These are phyloP conservation scores for Fusarium goolgardi DNA, from an alignment of 2,329 filamentous ascomycete genomes.

Conservation along the genomic window DNA sequence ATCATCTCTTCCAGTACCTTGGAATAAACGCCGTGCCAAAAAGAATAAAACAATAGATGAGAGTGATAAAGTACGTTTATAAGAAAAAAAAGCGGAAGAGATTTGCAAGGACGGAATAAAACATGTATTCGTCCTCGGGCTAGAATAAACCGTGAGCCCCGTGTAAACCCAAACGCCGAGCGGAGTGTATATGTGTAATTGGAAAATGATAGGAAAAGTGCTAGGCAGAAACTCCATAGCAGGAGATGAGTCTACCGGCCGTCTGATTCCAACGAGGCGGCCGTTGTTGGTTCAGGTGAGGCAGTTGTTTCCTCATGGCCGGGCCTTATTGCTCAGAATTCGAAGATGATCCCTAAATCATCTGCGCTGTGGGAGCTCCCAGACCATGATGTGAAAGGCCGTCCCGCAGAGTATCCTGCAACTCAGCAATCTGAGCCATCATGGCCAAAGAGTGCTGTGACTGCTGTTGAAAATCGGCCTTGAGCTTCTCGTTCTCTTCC, in stretches of 20 bases:
- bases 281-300: constrained; percentile 8
- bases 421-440: constrained; percentile 61
- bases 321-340: not conserved
- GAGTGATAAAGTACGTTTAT: not conserved
- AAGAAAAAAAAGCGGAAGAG: not conserved
- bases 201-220: constrained; percentile 1
- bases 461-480: constrained; percentile 62
- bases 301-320: not conserved
- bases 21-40: constrained; percentile 44
- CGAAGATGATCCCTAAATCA: constrained; percentile 50
- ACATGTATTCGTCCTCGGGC: constrained; percentile 18
- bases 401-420: constrained; percentile 58
- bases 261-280: not conserved
- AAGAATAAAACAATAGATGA: constrained; percentile 1
- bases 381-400: constrained; percentile 49
- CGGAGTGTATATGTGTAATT: constrained; percentile 20
- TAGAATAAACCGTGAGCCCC: constrained; percentile 11
- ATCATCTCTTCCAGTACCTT: constrained; percentile 46
- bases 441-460: constrained; percentile 59
- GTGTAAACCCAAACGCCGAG: constrained; percentile 40
- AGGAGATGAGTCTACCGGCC: not conserved
- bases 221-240: not conserved
- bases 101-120: not conserved
- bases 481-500: constrained; percentile 72
- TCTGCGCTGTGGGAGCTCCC: constrained; percentile 56